Conservation (phyloP, 805 yeast species). For the Yarrowia yakushimensis region DNA sequence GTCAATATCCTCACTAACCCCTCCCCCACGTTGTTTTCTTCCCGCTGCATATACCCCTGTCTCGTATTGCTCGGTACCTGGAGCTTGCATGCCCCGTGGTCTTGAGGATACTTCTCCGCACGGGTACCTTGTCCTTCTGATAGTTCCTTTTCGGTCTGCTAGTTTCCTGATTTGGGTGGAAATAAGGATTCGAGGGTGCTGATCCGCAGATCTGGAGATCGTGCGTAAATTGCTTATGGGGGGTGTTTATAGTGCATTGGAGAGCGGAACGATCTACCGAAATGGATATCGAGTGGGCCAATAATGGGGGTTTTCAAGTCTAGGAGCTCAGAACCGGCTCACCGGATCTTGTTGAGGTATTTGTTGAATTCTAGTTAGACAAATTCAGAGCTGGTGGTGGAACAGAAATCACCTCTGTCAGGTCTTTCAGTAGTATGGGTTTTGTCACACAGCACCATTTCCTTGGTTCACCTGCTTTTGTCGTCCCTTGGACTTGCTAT, state of each 20-base stretch:
- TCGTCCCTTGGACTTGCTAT: neutral
- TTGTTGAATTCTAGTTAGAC: neutral
- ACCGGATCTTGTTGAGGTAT: neutral
- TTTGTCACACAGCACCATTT: neutral
- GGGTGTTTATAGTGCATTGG: neutral
- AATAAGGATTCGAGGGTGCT: neutral
- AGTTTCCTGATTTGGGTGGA: neutral
- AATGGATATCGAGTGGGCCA: neutral
- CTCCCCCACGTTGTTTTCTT: neutral
- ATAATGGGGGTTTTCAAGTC: neutral
- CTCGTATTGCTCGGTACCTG: neutral
- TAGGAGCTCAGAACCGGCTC: neutral
- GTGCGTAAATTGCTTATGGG: neutral
- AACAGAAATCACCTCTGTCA: neutral
- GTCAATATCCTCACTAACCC: neutral
- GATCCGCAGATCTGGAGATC: conserved; percentile 8
- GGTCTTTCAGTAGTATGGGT: too few species aligned
- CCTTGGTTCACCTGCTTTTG: too few species aligned
- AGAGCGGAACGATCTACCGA: neutral
- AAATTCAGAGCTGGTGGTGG: neutral
- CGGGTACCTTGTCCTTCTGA: neutral
- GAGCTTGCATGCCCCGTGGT: conserved; percentile 13
- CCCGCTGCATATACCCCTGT: neutral
- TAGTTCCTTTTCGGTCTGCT: conserved; percentile 1
- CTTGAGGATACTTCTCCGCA: neutral